Conservation (phyloP, 805 yeast genomes). For the Saccharomyces paradoxus region DNA sequence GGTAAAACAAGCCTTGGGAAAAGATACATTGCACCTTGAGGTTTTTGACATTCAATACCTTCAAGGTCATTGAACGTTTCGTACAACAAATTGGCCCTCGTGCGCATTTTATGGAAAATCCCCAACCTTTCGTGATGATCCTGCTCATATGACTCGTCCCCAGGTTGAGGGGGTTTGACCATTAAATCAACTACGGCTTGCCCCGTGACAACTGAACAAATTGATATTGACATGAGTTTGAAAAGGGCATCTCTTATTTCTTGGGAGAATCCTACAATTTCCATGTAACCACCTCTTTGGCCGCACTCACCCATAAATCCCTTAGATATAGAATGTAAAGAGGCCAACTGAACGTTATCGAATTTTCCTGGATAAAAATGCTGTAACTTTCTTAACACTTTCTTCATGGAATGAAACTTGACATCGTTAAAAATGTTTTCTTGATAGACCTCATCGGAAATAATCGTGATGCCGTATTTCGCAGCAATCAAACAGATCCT, state of each 20-base stretch:
- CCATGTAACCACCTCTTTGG: constrained; percentile 99
- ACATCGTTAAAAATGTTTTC: constrained; percentile 72
- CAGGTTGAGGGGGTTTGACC: constrained; percentile 83
- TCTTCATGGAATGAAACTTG: constrained; percentile 77
- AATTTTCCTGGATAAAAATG: constrained; percentile 45
- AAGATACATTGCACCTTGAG: constrained; percentile 96
- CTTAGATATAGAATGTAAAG: constrained; percentile 94
- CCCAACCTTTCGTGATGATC: constrained; percentile 55
- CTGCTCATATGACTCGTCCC: constrained; percentile 63
- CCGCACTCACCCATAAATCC: constrained; percentile 99
- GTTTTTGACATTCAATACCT: constrained; percentile 76
- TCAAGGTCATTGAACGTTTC: constrained; percentile 67
- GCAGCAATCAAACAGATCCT: constrained; percentile 74
- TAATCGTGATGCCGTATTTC: constrained; percentile 69
- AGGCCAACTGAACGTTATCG: constrained; percentile 75
- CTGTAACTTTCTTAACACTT: constrained; percentile 61
- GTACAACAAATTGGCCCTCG: constrained; percentile 59
- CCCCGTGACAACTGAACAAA: constrained; percentile 92
- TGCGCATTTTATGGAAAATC: constrained; percentile 53
- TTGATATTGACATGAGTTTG: constrained; percentile 82
- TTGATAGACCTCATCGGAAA: constrained; percentile 98
- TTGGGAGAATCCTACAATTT: constrained; percentile 66
- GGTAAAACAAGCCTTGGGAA: constrained; percentile 73
- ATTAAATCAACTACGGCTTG: constrained; percentile 87
- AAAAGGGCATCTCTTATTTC: constrained; percentile 62